Percentiles rank a stretch among this genome's conserved stretches.
Conservation (phyloP, 768 basidiomycete species). For the Termitomyces titanicus region DNA sequence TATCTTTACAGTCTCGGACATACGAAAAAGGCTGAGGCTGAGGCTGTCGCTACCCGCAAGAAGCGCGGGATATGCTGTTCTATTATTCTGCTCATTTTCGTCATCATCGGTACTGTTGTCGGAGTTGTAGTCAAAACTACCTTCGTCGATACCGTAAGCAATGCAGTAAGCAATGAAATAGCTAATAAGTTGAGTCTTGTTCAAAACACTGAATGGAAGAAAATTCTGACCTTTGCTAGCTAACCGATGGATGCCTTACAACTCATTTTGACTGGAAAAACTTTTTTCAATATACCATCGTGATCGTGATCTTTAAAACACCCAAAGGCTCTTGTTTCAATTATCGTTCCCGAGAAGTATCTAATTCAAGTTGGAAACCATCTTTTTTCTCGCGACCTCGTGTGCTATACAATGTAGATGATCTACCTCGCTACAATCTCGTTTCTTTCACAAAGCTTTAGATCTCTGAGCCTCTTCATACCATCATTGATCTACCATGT, state of each 20-base stretch:
- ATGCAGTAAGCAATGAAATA: constrained; percentile 41
- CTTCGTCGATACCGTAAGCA: too few species aligned
- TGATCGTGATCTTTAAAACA: constrained; percentile 1
- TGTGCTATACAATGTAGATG: too few species aligned
- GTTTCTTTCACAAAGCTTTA: too few species aligned
- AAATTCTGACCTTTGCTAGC: background rate
- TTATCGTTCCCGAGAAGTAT: too few species aligned
- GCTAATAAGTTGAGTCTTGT: constrained; percentile 23
- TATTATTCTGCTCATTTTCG: constrained; percentile 61
- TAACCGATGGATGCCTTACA: constrained; percentile 4
- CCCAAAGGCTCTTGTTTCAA: background rate
- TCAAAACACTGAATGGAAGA: background rate
- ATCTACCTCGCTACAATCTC: too few species aligned
- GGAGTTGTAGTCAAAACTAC: constrained; percentile 56
- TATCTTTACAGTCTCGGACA: constrained; percentile 58
- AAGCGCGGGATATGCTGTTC: constrained; percentile 98
- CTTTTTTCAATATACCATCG: constrained; percentile 1
- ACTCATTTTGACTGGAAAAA: constrained; percentile 3
- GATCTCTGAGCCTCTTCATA: too few species aligned
- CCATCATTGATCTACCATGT: too few species aligned
- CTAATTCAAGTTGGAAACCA: background rate
- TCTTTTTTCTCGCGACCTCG: too few species aligned
- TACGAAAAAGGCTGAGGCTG: constrained; percentile 82
- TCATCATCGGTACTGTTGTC: constrained; percentile 61
- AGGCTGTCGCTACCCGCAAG: constrained; percentile 84